Evolutionary conservation across 768 basidiomycete genomes (phyloP).

Genomic region (Macrolepiota dolichaula): DNA sequence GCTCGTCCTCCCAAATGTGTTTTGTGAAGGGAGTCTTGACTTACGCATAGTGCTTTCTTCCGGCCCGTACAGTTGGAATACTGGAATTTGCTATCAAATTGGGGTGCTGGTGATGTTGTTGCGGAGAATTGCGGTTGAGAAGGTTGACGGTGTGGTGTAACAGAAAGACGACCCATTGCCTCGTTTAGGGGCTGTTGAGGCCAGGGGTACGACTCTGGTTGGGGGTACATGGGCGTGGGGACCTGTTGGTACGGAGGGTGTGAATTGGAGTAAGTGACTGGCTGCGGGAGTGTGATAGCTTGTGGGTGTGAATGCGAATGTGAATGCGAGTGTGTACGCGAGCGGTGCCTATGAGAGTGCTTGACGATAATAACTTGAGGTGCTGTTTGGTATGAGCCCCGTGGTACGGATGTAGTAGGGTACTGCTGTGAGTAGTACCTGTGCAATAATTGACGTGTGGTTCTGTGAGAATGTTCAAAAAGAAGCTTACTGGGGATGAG

Average conservation of each 20-base stretch:
- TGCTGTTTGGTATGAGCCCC: neutral
- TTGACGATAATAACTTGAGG: slow-evolving; percentile 21
- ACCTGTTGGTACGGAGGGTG: slow-evolving; percentile 7
- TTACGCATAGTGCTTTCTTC: slow-evolving; percentile 79
- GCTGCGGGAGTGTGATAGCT: slow-evolving; percentile 11
- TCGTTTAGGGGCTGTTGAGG: slow-evolving; percentile 10
- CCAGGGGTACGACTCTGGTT: neutral
- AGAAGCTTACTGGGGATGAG: slow-evolving; percentile 2
- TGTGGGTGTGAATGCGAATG: slow-evolving; percentile 18
- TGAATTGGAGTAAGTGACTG: slow-evolving; percentile 15
- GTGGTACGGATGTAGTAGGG: neutral
- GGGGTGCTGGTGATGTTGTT: slow-evolving; percentile 14
- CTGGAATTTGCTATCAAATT: slow-evolving; percentile 41
- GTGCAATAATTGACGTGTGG: slow-evolving; percentile 5
- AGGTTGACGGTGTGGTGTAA: slow-evolving; percentile 7
- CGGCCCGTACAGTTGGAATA: slow-evolving; percentile 78
- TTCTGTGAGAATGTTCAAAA: neutral
- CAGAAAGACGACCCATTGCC: neutral
- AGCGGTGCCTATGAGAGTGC: slow-evolving; percentile 23
- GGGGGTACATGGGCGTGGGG: slow-evolving; percentile 4
- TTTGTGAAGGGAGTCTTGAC: slow-evolving; percentile 25
- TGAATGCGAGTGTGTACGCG: slow-evolving; percentile 10
- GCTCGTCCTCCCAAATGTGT: neutral
- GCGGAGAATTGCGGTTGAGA: slow-evolving; percentile 6
- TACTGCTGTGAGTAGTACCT: slow-evolving; percentile 12